A percentile compares a stretch with the other conserved stretches of the same genome.
Evolutionary conservation across 2,329 filamentous ascomycete genomes (phyloP).

Genomic region (Nigrospora osmanthi): DNA sequence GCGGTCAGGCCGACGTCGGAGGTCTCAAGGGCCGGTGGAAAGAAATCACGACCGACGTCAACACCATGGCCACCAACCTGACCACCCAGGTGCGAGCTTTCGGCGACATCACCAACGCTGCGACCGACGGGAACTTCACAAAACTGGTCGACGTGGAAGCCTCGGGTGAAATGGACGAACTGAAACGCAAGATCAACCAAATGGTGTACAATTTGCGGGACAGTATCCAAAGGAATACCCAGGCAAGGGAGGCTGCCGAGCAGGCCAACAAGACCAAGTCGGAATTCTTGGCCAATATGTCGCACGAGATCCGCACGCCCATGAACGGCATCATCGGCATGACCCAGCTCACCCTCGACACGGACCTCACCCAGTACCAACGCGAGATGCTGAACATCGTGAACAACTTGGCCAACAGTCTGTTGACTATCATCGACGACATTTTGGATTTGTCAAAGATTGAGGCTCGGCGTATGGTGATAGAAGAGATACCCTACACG

Average conservation of each 20-base stretch:
- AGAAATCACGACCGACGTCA: constrained; percentile 94
- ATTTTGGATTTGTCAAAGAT: constrained; percentile 72
- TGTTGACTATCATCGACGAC: constrained; percentile 93
- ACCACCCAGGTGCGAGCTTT: constrained; percentile 97
- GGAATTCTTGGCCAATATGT: constrained; percentile 98
- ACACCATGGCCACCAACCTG: constrained; percentile 74
- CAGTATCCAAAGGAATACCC: constrained; percentile 93
- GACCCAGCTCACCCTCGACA: constrained; percentile 94
- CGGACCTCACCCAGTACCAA: constrained; percentile 88
- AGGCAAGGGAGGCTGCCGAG: constrained; percentile 91
- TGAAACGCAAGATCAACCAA: constrained; percentile 98
- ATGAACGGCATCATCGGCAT: constrained; percentile 98
- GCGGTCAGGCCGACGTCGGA: constrained; percentile 89
- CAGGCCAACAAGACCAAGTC: constrained; percentile 97
- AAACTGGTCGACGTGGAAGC: constrained; percentile 96
- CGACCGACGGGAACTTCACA: constrained; percentile 94
- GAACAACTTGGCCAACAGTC: constrained; percentile 89
- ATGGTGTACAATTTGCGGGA: constrained; percentile 96
- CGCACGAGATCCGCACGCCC: constrained; percentile 92
- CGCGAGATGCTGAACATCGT: constrained; percentile 98
- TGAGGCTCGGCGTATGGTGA: constrained; percentile 94
- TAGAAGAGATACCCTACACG: constrained; percentile 96
- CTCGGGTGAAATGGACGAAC: constrained; percentile 97
- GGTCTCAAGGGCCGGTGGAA: constrained; percentile 94
- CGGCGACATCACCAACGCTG: constrained; percentile 95